Evolutionary conservation across 306 rosid species (phyloP).

Genomic region (Alnus rubra): DNA sequence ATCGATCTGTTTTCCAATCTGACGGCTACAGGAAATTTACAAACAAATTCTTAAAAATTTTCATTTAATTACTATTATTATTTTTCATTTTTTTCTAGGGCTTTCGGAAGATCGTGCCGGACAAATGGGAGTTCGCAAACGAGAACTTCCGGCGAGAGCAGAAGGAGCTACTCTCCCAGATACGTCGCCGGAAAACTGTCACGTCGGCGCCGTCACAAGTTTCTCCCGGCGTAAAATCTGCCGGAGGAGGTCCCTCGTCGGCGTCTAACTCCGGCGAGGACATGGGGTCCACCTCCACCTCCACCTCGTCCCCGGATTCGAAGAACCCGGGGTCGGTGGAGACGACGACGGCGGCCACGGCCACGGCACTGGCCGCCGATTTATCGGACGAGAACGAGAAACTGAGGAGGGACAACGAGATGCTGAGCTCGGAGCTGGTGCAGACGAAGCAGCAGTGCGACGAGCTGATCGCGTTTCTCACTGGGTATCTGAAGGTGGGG

Average conservation of each 20-base stretch:
- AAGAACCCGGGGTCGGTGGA: slow-evolving; percentile 77
- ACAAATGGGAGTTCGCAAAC: slow-evolving; percentile 97
- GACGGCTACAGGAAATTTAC: not conserved
- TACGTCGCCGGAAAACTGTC: slow-evolving; percentile 73
- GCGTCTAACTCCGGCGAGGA: slow-evolving; percentile 75
- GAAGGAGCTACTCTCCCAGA: slow-evolving; percentile 58
- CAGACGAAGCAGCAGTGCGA: slow-evolving; percentile 79
- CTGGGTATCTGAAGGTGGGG: slow-evolving; percentile 56
- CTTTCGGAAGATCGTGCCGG: slow-evolving; percentile 79
- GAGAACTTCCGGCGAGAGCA: slow-evolving; percentile 73
- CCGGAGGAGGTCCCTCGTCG: slow-evolving; percentile 25
- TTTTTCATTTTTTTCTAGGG: slow-evolving; percentile 45
- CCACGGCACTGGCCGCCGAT: slow-evolving; percentile 30
- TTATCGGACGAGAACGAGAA: slow-evolving; percentile 72
- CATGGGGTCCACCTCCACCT: slow-evolving; percentile 74
- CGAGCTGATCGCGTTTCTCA: slow-evolving; percentile 57
- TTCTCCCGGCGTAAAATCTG: slow-evolving; percentile 23
- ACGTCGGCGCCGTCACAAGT: slow-evolving; percentile 6
- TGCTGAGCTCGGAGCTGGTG: slow-evolving; percentile 59
- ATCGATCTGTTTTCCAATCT: not conserved
- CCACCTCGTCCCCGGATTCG: slow-evolving; percentile 66
- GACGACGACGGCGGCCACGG: slow-evolving; percentile 33
- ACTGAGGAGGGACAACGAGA: slow-evolving; percentile 73
- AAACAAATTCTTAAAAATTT: not conserved
- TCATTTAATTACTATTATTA: not conserved